Evolutionary conservation across 208 protist species (phyloP).

Genomic region (Crithidia brevicula): DNA sequence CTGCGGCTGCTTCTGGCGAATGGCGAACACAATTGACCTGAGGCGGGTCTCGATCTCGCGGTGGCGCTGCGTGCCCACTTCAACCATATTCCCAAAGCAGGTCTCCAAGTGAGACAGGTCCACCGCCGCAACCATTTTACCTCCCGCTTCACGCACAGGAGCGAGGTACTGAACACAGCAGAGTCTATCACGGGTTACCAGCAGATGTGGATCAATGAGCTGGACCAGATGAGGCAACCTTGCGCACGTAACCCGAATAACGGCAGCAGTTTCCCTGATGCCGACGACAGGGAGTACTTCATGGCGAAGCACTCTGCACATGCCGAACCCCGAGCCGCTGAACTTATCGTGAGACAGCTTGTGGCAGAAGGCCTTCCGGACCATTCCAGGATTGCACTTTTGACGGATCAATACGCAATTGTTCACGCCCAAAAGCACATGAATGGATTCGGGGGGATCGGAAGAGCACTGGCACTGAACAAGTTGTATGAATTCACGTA

Average conservation of each 20-base stretch:
- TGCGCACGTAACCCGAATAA: not conserved
- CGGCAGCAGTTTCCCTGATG: not conserved
- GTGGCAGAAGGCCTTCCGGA: not conserved
- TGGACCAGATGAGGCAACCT: not conserved
- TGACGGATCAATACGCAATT: not conserved
- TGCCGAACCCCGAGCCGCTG: not conserved
- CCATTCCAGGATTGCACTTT: not conserved
- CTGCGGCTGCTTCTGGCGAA: not conserved
- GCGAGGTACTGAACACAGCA: not conserved
- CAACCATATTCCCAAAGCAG: not conserved
- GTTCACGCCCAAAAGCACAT: not conserved
- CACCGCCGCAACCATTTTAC: not conserved
- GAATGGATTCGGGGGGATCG: not conserved
- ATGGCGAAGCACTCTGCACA: not conserved
- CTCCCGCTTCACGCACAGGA: not conserved
- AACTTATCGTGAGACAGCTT: not conserved
- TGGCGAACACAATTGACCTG: not conserved
- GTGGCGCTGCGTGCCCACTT: not conserved
- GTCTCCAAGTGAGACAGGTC: not conserved
- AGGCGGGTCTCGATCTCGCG: not conserved
- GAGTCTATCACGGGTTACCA: not conserved
- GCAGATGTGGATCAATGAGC: not conserved
- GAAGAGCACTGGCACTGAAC: not conserved
- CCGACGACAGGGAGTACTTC: not conserved
- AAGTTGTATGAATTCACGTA: not conserved